phyloP scores from a whole-genome alignment of 768 basidiomycete species.

The Tricholoma sp. region DNA sequence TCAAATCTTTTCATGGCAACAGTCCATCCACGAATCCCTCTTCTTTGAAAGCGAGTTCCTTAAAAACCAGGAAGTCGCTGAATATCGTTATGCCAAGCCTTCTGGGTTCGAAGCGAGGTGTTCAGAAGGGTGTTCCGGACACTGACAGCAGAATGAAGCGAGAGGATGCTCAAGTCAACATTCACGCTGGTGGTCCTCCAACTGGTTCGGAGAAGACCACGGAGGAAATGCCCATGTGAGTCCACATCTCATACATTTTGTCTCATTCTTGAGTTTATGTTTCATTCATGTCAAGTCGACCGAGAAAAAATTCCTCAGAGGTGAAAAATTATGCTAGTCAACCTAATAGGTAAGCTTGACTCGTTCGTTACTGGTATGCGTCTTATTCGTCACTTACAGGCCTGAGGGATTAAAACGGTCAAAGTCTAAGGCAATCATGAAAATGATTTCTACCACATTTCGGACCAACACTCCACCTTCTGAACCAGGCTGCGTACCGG shows the following conservation, averaged over 20 bases:
- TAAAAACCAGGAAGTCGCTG: slow-evolving; percentile 17
- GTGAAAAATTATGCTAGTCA: slow-evolving; percentile 1
- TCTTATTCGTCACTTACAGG: slow-evolving; percentile 3
- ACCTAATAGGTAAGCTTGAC: slow-evolving; percentile 5
- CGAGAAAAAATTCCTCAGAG: background rate
- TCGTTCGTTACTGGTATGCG: background rate
- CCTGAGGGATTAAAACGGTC: slow-evolving; percentile 12
- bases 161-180: slow-evolving; percentile 8
- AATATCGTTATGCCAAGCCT: slow-evolving; percentile 10
- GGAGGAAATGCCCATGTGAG: slow-evolving; percentile 1
- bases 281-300: background rate
- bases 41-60: slow-evolving; percentile 18
- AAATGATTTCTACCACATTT: slow-evolving; percentile 30
- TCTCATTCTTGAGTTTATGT: background rate
- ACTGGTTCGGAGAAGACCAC: background rate
- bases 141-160: slow-evolving; percentile 3
- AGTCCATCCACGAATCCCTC: slow-evolving; percentile 11
- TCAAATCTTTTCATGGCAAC: slow-evolving; percentile 17
- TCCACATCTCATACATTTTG: background rate
- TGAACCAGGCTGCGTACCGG: slow-evolving; percentile 12
- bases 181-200: slow-evolving; percentile 1
- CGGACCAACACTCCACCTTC: slow-evolving; percentile 12
- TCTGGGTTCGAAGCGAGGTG: slow-evolving; percentile 13
- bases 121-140: slow-evolving; percentile 2
- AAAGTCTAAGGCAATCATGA: slow-evolving; percentile 28